Evolutionary conservation across 2,329 filamentous ascomycete genomes (phyloP).

Genomic region (Dothiorella sarmentorum): DNA sequence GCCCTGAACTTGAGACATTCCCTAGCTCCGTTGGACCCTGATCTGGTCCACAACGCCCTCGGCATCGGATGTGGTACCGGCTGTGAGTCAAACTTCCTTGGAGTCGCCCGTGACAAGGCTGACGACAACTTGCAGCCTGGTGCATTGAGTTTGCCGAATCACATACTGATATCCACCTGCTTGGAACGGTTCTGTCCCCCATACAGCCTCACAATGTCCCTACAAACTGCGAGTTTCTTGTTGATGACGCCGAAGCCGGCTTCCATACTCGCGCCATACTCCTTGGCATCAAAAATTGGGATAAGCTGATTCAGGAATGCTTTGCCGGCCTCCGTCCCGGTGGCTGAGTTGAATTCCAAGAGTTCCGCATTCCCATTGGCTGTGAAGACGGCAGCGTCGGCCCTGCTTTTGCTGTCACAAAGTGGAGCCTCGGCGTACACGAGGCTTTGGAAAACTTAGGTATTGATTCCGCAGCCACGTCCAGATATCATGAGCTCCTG

Average conservation of each 20-base stretch:
- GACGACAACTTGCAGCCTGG: constrained; percentile 1
- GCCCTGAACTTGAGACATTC: constrained; percentile 25
- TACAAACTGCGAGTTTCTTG: constrained; percentile 27
- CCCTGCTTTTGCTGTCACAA: constrained; percentile 20
- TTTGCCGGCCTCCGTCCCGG: constrained; percentile 42
- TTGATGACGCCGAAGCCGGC: constrained; percentile 37
- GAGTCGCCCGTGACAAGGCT: not conserved
- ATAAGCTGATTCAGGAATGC: constrained; percentile 42
- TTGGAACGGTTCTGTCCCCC: constrained; percentile 31
- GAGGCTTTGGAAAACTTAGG: constrained; percentile 40
- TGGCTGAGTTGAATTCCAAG: constrained; percentile 50
- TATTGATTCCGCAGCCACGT: constrained; percentile 39
- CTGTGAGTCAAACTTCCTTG: constrained; percentile 3
- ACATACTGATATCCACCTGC: constrained; percentile 22
- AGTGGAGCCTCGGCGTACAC: constrained; percentile 28
- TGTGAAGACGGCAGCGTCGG: constrained; percentile 26
- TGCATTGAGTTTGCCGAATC: constrained; percentile 23
- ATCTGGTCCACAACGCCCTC: constrained; percentile 22
- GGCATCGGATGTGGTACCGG: constrained; percentile 28
- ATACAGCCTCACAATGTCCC: constrained; percentile 28
- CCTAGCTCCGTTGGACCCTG: constrained; percentile 22
- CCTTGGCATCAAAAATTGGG: constrained; percentile 52
- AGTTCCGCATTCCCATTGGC: constrained; percentile 30
- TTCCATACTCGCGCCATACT: constrained; percentile 54
- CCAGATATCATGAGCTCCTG: constrained; percentile 39